These are phyloP conservation scores for Vigna reflexopilosa DNA, from an alignment of 306 rosid genomes.

Conservation along the genomic window DNA sequence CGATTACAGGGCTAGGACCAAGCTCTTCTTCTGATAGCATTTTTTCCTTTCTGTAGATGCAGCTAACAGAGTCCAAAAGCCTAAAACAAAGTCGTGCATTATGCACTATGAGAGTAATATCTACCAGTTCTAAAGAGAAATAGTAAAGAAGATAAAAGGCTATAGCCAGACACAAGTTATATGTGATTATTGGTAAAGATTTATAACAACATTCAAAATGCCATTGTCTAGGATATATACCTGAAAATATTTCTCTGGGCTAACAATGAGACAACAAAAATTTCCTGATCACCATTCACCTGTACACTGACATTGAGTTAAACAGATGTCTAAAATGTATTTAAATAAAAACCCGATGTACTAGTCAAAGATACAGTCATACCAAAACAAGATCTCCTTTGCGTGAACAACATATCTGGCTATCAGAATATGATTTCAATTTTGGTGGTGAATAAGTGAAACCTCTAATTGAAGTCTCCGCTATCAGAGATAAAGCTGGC, in stretches of 20 bases:
- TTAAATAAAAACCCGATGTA: slow-evolving; percentile 3
- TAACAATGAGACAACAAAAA: slow-evolving; percentile 64
- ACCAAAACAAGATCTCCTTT: slow-evolving; percentile 85
- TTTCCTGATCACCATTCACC: slow-evolving; percentile 86
- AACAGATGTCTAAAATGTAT: background rate
- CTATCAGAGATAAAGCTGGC: slow-evolving; percentile 70
- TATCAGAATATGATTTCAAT: slow-evolving; percentile 55
- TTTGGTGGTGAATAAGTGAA: slow-evolving; percentile 68
- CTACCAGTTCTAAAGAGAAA: slow-evolving; percentile 4
- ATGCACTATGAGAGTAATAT: slow-evolving; percentile 15
- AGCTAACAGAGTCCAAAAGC: slow-evolving; percentile 65
- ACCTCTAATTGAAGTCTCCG: slow-evolving; percentile 76
- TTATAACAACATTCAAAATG: slow-evolving; percentile 2
- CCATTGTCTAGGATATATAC: slow-evolving; percentile 49
- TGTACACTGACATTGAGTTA: slow-evolving; percentile 47
- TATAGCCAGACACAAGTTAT: background rate
- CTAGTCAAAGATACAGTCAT: slow-evolving; percentile 38
- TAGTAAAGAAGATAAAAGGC: background rate
- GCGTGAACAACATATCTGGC: slow-evolving; percentile 68
- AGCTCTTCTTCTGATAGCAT: slow-evolving; percentile 54
- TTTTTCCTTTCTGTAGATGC: slow-evolving; percentile 62
- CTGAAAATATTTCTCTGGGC: slow-evolving; percentile 66
- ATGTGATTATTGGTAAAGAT: background rate
- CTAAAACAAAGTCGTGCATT: slow-evolving; percentile 48
- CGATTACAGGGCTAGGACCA: slow-evolving; percentile 42